Percentiles rank a stretch among this genome's conserved stretches.
phyloP scores from a whole-genome alignment of 2,329 filamentous ascomycete genomes.

The Helotiales sp. region DNA sequence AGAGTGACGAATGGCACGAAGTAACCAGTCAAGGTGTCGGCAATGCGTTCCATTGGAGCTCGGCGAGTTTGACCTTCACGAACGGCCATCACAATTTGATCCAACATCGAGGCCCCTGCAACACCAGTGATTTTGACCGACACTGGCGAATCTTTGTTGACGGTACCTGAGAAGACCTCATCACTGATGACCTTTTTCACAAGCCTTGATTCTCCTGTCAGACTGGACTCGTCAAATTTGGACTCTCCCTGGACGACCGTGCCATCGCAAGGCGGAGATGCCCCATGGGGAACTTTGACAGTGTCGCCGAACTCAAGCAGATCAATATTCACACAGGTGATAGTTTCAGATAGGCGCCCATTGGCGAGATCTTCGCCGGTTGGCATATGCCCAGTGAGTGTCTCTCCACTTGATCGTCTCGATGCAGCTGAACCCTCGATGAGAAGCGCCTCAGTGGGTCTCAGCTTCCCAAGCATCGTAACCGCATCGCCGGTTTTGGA shows the following conservation, averaged over 20 bases:
- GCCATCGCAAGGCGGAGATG: slow-evolving; percentile 86
- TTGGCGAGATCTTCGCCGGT: slow-evolving; percentile 12
- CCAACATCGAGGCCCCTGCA: slow-evolving; percentile 75
- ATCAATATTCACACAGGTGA: slow-evolving; percentile 51
- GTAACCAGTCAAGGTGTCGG: slow-evolving; percentile 74
- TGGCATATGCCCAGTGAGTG: slow-evolving; percentile 7
- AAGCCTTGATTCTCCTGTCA: slow-evolving; percentile 78
- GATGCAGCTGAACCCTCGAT: slow-evolving; percentile 49
- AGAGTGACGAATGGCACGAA: slow-evolving; percentile 77
- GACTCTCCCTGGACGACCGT: slow-evolving; percentile 65
- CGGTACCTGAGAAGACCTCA: slow-evolving; percentile 72
- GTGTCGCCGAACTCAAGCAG: slow-evolving; percentile 73
- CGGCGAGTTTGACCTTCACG: slow-evolving; percentile 77
- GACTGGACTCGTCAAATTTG: slow-evolving; percentile 85
- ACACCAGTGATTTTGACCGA: slow-evolving; percentile 67
- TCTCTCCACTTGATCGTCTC: slow-evolving; percentile 10
- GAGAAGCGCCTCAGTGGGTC: slow-evolving; percentile 77
- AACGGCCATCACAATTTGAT: slow-evolving; percentile 78
- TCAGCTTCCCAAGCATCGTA: slow-evolving; percentile 75
- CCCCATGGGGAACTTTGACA: slow-evolving; percentile 77
- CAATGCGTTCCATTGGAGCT: slow-evolving; percentile 76
- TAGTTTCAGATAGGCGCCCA: slow-evolving; percentile 13
- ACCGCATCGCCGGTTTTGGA: slow-evolving; percentile 88
- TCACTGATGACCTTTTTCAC: slow-evolving; percentile 69
- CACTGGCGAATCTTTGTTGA: slow-evolving; percentile 71